phyloP scores from a whole-genome alignment of 2,329 filamentous ascomycete genomes.

The Byssoonygena ceratinophila region DNA sequence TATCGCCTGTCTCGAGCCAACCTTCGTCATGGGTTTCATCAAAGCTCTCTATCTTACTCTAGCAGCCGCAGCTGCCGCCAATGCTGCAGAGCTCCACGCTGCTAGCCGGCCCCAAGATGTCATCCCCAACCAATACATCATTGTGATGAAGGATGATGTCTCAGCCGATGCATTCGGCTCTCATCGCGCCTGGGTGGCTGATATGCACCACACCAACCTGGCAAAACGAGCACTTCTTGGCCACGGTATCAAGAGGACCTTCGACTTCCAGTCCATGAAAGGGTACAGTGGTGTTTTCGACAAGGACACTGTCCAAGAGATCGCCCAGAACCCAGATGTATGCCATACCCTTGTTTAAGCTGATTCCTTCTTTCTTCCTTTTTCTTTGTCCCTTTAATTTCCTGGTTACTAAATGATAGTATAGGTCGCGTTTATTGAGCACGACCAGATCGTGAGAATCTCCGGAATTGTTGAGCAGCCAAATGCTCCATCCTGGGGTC shows the following conservation, averaged over 20 bases:
- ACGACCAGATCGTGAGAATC: conserved; percentile 8
- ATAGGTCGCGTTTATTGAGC: conserved; percentile 17
- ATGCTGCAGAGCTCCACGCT: conserved; percentile 6
- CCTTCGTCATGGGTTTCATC: conserved; percentile 7
- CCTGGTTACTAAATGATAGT: background rate
- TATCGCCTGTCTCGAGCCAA: background rate
- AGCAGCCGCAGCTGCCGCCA: background rate
- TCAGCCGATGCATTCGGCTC: background rate
- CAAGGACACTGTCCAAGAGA: conserved; percentile 6
- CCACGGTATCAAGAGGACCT: conserved; percentile 9
- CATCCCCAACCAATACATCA: conserved; percentile 12
- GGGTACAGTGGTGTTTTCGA: conserved; percentile 13
- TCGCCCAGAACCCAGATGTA: conserved; percentile 9
- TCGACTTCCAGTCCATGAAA: conserved; percentile 6
- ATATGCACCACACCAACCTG: conserved; percentile 7
- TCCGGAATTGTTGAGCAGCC: conserved; percentile 16
- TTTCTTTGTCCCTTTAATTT: too few relatives aligned
- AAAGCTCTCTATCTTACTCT: conserved; percentile 4
- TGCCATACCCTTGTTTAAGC: background rate
- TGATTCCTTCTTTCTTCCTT: too few relatives aligned
- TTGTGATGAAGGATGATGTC: conserved; percentile 14
- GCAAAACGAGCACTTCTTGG: background rate
- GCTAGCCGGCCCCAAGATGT: conserved; percentile 1
- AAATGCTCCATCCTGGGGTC: conserved; percentile 27
- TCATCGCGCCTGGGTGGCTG: conserved; percentile 10